Base-by-base conservation (phyloP, 75 land plant genomes). In the Chamaecyparis obtusa region DNA sequence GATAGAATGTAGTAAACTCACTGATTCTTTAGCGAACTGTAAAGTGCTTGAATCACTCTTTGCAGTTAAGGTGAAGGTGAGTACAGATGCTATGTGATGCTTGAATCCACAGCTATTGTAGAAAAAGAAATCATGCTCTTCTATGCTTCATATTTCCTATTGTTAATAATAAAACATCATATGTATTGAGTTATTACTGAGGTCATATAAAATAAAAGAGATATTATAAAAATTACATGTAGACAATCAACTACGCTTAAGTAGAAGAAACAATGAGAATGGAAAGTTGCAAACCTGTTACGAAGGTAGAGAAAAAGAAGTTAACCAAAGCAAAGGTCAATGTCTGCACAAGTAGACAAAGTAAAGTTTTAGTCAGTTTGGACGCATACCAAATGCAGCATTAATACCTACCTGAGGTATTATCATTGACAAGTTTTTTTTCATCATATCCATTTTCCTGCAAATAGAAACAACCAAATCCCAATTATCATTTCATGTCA, bases 381-480 rank as follows among this genome's bases (percentile, higher is more conserved):
- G 49, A 80, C 21, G 83, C 48, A 85, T 57, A 14, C 48, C 36
- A 86, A 13, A 88, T 85, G n/a, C 78, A 33, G 35, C 51, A 74
- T 9, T 83, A 3, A 8, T 39, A 17, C 1, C 30, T 81, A 94
- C 98, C 95, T 96, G 98, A 39, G 99, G 99, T 44, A 98, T 93
- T 76, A 98, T 98, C 99, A 98, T 98, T 14, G 99, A 98, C 11
- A 98, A 91, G 86, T 98, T 98, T 74, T 98, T 98, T 94, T 98
- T 98, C 99, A 98, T 98, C 99, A 98, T 98, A 86, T 98, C 99
- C 99, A 93, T 98, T 98, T 86, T 98, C 97, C 98, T 96, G 85
- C 44, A 84, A 51, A 84, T 16, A 33, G 19, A 33, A 33, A 86
- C 35, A 43, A 35, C 44, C 32, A 39, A 27, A 56, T 3, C 44